Conservation (phyloP, 2,329 filamentous ascomycete species). For the Chaetomium globosum region DNA sequence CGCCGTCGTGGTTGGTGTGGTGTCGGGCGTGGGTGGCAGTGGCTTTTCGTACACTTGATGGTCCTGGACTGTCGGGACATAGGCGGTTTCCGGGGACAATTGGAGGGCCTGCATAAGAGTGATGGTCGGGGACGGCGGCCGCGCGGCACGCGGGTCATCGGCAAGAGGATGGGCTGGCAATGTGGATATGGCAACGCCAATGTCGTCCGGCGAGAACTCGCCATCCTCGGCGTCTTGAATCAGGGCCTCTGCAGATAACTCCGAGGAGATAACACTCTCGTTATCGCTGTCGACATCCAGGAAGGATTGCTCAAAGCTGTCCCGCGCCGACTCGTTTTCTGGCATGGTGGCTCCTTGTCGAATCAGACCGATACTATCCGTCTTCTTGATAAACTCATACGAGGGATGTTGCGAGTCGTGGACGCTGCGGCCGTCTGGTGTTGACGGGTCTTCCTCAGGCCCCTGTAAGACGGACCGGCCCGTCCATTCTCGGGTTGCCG, state of each 20-base stretch:
- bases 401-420: constrained; percentile 48
- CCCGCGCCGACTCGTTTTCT: constrained; percentile 28
- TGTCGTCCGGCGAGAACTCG: constrained; percentile 37
- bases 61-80: constrained; percentile 46
- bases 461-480: constrained; percentile 58
- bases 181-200: constrained; percentile 42
- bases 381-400: constrained; percentile 58
- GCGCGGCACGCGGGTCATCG: constrained; percentile 35
- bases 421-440: constrained; percentile 29
- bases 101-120: constrained; percentile 53
- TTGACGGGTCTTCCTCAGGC: constrained; percentile 45
- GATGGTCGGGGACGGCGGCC: constrained; percentile 51
- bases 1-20: constrained; percentile 49
- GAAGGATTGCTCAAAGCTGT: constrained; percentile 48
- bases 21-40: constrained; percentile 54
- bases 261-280: constrained; percentile 64
- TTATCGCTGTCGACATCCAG: constrained; percentile 52
- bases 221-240: constrained; percentile 40
- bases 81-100: constrained; percentile 46
- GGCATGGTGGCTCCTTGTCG: constrained; percentile 43
- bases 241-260: constrained; percentile 58
- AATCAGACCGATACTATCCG: constrained; percentile 54
- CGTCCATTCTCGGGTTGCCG: constrained; percentile 53
- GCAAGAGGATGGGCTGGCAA: constrained; percentile 45
- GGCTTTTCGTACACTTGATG: constrained; percentile 52